phyloP scores from a whole-genome alignment of 306 rosid genomes.

The Cucurbita maxima region DNA sequence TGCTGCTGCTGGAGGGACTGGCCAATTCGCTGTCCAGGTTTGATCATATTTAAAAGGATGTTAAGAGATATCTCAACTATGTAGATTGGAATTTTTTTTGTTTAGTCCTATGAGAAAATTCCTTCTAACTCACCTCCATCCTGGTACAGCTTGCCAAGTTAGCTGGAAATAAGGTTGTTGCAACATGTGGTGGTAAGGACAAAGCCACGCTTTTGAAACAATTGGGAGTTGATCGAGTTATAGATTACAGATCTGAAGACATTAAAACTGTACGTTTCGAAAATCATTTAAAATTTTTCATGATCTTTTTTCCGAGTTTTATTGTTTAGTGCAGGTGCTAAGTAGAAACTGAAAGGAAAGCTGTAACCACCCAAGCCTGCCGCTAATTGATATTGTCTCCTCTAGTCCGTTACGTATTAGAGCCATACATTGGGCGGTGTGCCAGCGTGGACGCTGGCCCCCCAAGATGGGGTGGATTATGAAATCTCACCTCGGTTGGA shows the following conservation, averaged over 20 bases:
- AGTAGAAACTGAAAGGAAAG: neutral
- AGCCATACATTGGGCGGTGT: too few species aligned
- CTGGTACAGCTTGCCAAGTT: constrained; percentile 71
- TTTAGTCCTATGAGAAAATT: neutral
- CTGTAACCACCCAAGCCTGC: too few species aligned
- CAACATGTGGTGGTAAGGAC: constrained; percentile 83
- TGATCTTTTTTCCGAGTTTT: neutral
- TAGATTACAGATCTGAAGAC: constrained; percentile 77
- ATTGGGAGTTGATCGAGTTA: constrained; percentile 85
- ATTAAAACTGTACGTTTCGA: constrained; percentile 49
- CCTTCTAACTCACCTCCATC: neutral
- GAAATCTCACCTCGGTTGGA: too few species aligned
- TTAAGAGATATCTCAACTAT: neutral
- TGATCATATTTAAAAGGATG: neutral
- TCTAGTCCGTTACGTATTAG: too few species aligned
- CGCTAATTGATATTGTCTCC: too few species aligned
- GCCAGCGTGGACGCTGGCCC: too few species aligned
- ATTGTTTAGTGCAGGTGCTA: neutral
- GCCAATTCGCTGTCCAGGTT: constrained; percentile 99
- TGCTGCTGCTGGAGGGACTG: constrained; percentile 99
- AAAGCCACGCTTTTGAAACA: constrained; percentile 73
- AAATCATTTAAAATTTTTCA: neutral
- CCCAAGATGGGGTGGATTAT: too few species aligned
- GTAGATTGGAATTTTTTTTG: neutral
- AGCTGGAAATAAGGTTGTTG: constrained; percentile 80